Base-by-base conservation (phyloP, 345 rosid species). In the Hevea brasiliensis region DNA sequence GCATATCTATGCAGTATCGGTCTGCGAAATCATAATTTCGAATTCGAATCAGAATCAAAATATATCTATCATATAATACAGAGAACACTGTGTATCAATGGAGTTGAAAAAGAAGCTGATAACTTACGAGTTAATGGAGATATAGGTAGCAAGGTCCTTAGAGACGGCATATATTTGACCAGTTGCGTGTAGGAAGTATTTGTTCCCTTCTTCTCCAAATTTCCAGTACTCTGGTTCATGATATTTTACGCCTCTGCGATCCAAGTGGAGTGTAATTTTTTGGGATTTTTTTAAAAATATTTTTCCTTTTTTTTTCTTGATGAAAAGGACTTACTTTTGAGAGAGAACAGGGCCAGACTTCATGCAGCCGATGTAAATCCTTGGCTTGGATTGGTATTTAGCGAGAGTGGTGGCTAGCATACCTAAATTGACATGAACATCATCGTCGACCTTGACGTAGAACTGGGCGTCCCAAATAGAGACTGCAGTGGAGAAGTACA, bases 341-440 rank as follows among this genome's bases (percentile, higher is more conserved):
- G 89, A 83, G 24, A 94, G 88, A 70, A 94, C 97, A 0, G 98
- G 97, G 1, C 98, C 98, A 1, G 98, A 92, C 72, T 92, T 94
- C 98, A 94, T 94, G 87, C 98, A 94, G 1, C 98, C 98, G n/a
- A 94, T 92, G 73, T 92, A 94, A 21, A 88, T 76, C 78, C 93
- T 78, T 0, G 95, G 91, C 74, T 86, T 94, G 54, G 85, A 75
- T 60, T 90, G 84, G 78, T 92, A 53, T 53, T 71, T 82, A 0
- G 91, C 88, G 13, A 94, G 83, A 3, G 91, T 81, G 24, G 72
- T 85, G 21, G 40, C 84, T 11, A 94, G 76, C 86, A 70, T 82
- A 1, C 97, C 94, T 62, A 89, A 42, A 70, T 94, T 94, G 50
- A 94, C 79, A 80, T 94, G 98, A 61, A 94, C 87, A 74, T 94